Evolutionary conservation across 2,329 filamentous ascomycete species (phyloP).

Genomic region (Hymenoscyphus scutula): DNA sequence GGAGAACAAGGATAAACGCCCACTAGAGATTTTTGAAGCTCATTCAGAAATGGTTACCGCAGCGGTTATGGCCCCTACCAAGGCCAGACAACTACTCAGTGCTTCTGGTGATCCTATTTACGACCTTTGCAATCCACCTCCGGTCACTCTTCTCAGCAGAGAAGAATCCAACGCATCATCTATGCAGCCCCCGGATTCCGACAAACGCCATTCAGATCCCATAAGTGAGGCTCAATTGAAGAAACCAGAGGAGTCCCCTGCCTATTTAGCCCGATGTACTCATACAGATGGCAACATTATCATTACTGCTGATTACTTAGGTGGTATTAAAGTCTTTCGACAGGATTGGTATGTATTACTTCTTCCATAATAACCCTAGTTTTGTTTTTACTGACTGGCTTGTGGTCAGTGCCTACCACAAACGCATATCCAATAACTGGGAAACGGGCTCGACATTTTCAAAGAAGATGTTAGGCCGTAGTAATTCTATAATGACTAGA

Average conservation of each 20-base stretch:
- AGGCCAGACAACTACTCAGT: slow-evolving; percentile 73
- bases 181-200: slow-evolving; percentile 31
- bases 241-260: slow-evolving; percentile 66
- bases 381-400: not conserved
- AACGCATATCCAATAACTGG: slow-evolving; percentile 74
- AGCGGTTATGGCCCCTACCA: slow-evolving; percentile 79
- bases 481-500: slow-evolving; percentile 43
- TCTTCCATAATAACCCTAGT: not conserved
- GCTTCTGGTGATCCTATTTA: slow-evolving; percentile 86
- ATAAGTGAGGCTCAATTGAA: slow-evolving; percentile 36
- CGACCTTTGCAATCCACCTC: slow-evolving; percentile 92
- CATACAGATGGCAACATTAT: slow-evolving; percentile 87
- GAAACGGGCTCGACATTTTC: slow-evolving; percentile 77
- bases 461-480: slow-evolving; percentile 35
- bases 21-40: slow-evolving; percentile 86
- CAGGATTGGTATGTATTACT: slow-evolving; percentile 58
- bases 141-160: slow-evolving; percentile 74
- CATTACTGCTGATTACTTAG: slow-evolving; percentile 83
- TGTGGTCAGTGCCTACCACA: slow-evolving; percentile 62
- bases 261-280: slow-evolving; percentile 71
- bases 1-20: slow-evolving; percentile 66
- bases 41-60: slow-evolving; percentile 85
- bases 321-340: slow-evolving; percentile 89
- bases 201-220: slow-evolving; percentile 30
- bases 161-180: slow-evolving; percentile 59